phyloP scores from a whole-genome alignment of 768 basidiomycete species.

The Phaeolepiota aurea region DNA sequence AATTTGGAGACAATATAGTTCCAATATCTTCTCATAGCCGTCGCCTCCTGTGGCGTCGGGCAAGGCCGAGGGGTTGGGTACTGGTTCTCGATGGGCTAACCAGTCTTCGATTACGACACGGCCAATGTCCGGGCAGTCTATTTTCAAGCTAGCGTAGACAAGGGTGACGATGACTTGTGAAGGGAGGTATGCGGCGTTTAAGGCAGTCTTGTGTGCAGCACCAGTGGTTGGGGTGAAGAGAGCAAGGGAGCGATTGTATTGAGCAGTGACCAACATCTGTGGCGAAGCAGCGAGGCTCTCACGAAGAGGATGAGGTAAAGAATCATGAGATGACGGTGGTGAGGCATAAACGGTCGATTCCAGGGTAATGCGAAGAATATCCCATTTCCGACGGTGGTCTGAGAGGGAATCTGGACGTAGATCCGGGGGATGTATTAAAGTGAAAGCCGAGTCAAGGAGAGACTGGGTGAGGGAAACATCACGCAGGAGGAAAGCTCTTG shows the following conservation, averaged over 20 bases:
- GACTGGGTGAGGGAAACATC: constrained; percentile 60
- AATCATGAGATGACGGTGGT: constrained; percentile 32
- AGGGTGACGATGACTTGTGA: constrained; percentile 63
- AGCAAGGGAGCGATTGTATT: constrained; percentile 56
- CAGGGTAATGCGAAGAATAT: constrained; percentile 77
- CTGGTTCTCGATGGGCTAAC: constrained; percentile 51
- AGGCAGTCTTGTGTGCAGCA: constrained; percentile 24
- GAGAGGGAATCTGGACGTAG: constrained; percentile 30
- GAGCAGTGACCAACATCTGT: constrained; percentile 43
- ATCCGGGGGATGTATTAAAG: constrained; percentile 39
- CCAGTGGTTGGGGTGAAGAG: constrained; percentile 52
- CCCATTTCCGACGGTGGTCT: constrained; percentile 72
- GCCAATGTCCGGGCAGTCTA: constrained; percentile 52
- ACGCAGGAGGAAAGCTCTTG: constrained; percentile 70
- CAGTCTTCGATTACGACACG: constrained; percentile 70
- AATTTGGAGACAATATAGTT: constrained; percentile 68
- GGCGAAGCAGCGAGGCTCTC: constrained; percentile 49
- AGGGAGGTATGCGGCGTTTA: constrained; percentile 53
- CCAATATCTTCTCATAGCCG: constrained; percentile 68
- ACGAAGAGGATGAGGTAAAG: constrained; percentile 44
- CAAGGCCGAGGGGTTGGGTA: constrained; percentile 5
- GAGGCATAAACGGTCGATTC: constrained; percentile 67
- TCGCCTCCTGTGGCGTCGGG: constrained; percentile 27
- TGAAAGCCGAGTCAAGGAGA: constrained; percentile 61
- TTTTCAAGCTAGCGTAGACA: constrained; percentile 60